phyloP scores from a whole-genome alignment of 192 early-diverging fungal species.

The Coemansia sp. region DNA sequence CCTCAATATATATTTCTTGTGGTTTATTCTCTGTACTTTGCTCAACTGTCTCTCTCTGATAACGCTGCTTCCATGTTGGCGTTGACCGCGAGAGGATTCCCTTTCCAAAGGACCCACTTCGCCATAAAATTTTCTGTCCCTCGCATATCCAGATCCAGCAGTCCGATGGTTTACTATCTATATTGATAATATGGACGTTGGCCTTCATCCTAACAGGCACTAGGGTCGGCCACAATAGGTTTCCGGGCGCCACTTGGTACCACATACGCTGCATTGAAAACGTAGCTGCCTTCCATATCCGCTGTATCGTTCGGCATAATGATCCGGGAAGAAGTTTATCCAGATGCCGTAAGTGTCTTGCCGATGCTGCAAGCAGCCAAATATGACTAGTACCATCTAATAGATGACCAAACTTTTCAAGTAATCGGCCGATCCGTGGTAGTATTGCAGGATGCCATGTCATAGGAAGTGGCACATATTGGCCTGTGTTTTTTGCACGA shows the following conservation, averaged over 20 bases:
- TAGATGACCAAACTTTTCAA: slow-evolving; percentile 6
- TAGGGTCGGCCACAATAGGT: slow-evolving; percentile 30
- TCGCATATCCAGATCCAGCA: slow-evolving; percentile 30
- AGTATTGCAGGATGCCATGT: slow-evolving; percentile 24
- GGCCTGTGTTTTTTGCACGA: slow-evolving; percentile 6
- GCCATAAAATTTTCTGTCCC: slow-evolving; percentile 52
- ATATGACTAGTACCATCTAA: not conserved
- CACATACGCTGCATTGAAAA: not conserved
- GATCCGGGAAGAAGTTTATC: not conserved
- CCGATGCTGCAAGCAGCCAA: not conserved
- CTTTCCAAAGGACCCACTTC: slow-evolving; percentile 72
- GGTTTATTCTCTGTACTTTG: not conserved
- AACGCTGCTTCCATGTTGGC: slow-evolving; percentile 66
- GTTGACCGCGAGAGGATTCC: slow-evolving; percentile 77
- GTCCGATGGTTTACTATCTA: slow-evolving; percentile 13
- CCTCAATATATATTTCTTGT: slow-evolving; percentile 22
- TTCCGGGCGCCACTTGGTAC: slow-evolving; percentile 9
- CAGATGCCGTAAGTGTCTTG: not conserved
- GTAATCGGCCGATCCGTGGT: slow-evolving; percentile 25
- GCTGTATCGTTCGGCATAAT: not conserved
- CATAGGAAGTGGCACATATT: slow-evolving; percentile 19
- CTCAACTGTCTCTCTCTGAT: slow-evolving; percentile 3
- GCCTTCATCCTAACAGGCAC: slow-evolving; percentile 15
- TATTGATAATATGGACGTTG: slow-evolving; percentile 11
- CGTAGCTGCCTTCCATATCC: not conserved